Evolutionary conservation across 371 early-diverging fungal genomes (phyloP), one percentile per base, ranked within the genome.

Genomic region (Chytridium lagenaria): DNA sequence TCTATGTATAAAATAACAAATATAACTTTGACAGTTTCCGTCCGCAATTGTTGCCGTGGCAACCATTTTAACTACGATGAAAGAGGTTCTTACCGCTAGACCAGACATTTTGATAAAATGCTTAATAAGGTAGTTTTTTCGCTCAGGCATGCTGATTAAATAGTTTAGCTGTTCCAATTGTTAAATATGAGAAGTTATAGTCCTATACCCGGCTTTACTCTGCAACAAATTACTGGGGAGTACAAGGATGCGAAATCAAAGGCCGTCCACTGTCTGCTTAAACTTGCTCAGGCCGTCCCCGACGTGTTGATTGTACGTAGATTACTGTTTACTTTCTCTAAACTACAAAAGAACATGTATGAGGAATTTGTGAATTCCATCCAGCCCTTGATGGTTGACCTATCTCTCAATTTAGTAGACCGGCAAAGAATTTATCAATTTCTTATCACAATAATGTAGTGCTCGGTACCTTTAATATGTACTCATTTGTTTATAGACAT

Each of bases 291-390:
- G 57, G 57, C 57, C 12, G 10, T 57, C 10, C 57, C 57, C 26
- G 57, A 57, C 23, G 31, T 57, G 5, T 30, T 57, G n/a, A 57
- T 57, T 30, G 57, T 57, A 15, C n/a, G 57, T n/a, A n/a, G n/a
- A n/a, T n/a, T n/a, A n/a, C n/a, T n/a, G n/a, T 44, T 44, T 44
- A 44, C 44, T 19, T 44, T 44, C 19, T 44, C 44, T 44, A 44
- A 12, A 44, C 44, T 23, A 57, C 26, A 7, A 7, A 12, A 57
- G 57, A 57, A 57, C 26, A 12, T 57, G 26, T 57, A 57, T 26
- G 31, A 57, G 5, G 15, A 57, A 26, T 57, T 57, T 23, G 15
- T 57, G 57, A 30, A 10, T 23, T 26, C 57, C 5, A 26, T 57
- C 57, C n/a, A n/a, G n/a, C n/a, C 31, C 26, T 26, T 57, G 57